A percentile compares a stretch with the other conserved stretches of the same genome.
phyloP scores from a whole-genome alignment of 306 rosid species.

The Coriaria nepalensis region DNA sequence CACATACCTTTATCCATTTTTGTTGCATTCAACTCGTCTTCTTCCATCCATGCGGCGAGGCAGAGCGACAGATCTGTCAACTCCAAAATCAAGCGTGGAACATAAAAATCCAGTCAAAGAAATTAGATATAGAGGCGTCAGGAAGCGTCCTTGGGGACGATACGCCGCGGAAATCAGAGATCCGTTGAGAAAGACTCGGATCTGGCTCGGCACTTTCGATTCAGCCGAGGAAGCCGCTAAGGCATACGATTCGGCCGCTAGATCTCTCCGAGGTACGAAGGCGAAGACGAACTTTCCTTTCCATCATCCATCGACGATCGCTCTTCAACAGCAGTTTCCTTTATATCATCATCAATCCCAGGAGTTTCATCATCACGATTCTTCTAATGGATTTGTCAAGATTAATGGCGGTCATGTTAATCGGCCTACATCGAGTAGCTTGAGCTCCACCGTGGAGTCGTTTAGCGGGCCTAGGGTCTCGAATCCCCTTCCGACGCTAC shows the following conservation, averaged over 20 bases:
- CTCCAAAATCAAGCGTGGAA: conserved; percentile 5
- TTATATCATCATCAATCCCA: conserved; percentile 6
- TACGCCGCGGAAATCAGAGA: conserved; percentile 90
- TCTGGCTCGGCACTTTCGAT: conserved; percentile 85
- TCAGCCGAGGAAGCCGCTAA: conserved; percentile 74
- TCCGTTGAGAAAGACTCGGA: conserved; percentile 73
- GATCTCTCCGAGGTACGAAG: conserved; percentile 55
- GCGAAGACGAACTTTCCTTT: conserved; percentile 69
- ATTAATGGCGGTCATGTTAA: conserved; percentile 36
- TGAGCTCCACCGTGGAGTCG: conserved; percentile 87
- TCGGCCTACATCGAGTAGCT: conserved; percentile 67
- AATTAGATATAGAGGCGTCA: conserved; percentile 60
- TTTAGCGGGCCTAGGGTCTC: conserved; percentile 70
- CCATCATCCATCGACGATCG: conserved; percentile 1
- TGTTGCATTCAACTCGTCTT: not conserved
- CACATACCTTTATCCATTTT: not conserved
- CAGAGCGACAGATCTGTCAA: conserved; percentile 28
- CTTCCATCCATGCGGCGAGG: conserved; percentile 55
- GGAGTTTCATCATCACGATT: conserved; percentile 6
- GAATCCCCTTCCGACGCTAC: conserved; percentile 1
- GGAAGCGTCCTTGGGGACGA: conserved; percentile 90
- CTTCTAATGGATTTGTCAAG: conserved; percentile 23
- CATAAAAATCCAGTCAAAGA: conserved; percentile 21
- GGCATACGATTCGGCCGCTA: conserved; percentile 74
- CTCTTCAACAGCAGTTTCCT: conserved; percentile 19